Evolutionary conservation across 768 basidiomycete genomes (phyloP).

Genomic region (Tylopilus subfusipes): DNA sequence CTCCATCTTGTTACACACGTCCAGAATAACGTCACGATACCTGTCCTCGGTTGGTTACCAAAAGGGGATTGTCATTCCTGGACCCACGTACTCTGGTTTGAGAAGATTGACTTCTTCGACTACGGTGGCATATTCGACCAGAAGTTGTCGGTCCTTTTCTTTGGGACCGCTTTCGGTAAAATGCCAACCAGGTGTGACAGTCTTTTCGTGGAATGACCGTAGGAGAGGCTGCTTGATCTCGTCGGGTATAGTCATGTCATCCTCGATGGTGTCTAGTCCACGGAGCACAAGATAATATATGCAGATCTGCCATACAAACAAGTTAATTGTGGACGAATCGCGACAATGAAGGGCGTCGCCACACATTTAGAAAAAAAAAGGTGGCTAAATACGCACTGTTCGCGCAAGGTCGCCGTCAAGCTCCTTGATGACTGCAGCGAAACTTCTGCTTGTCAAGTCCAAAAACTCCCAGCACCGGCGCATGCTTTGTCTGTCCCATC

Average conservation of each 20-base stretch:
- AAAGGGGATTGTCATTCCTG: background rate
- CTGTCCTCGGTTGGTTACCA: conserved; percentile 33
- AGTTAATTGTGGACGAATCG: background rate
- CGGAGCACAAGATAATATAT: conserved; percentile 93
- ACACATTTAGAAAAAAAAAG: background rate
- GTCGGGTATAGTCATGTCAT: conserved; percentile 95
- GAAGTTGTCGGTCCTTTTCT: conserved; percentile 84
- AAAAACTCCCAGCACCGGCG: conserved; percentile 85
- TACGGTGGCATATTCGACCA: conserved; percentile 79
- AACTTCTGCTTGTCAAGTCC: conserved; percentile 86
- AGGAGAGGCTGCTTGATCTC: conserved; percentile 82
- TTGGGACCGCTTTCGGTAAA: conserved; percentile 78
- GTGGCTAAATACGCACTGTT: conserved; percentile 55
- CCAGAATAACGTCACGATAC: conserved; percentile 76
- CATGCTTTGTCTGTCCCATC: conserved; percentile 87
- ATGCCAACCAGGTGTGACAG: conserved; percentile 80
- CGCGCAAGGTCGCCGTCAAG: conserved; percentile 92
- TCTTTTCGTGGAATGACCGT: conserved; percentile 75
- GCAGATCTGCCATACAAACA: conserved; percentile 61
- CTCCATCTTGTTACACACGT: conserved; percentile 85
- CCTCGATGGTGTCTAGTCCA: conserved; percentile 95
- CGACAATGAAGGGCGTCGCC: background rate
- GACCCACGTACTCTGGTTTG: conserved; percentile 48
- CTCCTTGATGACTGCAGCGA: conserved; percentile 92
- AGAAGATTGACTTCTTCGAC: conserved; percentile 77